Base-by-base conservation (phyloP, 495 filamentous ascomycete genomes). In the Trichoderma erinaceum region DNA sequence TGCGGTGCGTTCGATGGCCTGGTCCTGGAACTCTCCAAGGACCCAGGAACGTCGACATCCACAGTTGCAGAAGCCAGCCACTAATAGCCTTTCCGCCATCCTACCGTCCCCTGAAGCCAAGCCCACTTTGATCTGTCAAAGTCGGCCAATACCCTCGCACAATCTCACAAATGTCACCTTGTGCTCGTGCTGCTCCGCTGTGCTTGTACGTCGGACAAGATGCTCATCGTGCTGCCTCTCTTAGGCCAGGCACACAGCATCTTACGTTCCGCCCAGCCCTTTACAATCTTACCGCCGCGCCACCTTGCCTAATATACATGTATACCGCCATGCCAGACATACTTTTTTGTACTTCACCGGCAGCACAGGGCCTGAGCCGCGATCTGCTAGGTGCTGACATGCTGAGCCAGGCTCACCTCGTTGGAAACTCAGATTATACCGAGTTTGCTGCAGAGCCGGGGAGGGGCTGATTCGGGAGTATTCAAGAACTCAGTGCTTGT, bases 161-260 rank as follows among this genome's bases (percentile, higher is more conserved):
- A 61, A 25, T 58, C 50, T 21, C 8, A 5, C 50, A 23, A 38
- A 38, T 38, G 35, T 38, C 6, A 16, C n/a, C 10, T 56, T 25
- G 15, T 18, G n/a, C n/a, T 25, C n/a, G 56, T 48, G 15, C n/a
- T 16, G 15, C 44, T 48, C 8, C 44, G 44, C 44, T 16, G n/a
- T n/a, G 44, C 44, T 1, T 16, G 13, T 15, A 15, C 44, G n/a
- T 48, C 44, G 15, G n/a, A n/a, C 44, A 16, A 48, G n/a, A 48
- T 38, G 35, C 35, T 38, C 35, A 5, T 38, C 35, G 18, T 52
- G 1, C n/a, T 48, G 44, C 21, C n/a, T 23, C 48, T 61, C 56
- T 61, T 25, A 61, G 56, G 56, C 56, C 56, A 61, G 56, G 56
- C 56, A 21, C 56, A 23, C 56, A 61, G 56, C 56, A 61, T 32